Percentiles rank a stretch among this genome's conserved stretches.
Evolutionary conservation across 2,329 filamentous ascomycete species (phyloP).

Genomic region (Scedosporium boydii): DNA sequence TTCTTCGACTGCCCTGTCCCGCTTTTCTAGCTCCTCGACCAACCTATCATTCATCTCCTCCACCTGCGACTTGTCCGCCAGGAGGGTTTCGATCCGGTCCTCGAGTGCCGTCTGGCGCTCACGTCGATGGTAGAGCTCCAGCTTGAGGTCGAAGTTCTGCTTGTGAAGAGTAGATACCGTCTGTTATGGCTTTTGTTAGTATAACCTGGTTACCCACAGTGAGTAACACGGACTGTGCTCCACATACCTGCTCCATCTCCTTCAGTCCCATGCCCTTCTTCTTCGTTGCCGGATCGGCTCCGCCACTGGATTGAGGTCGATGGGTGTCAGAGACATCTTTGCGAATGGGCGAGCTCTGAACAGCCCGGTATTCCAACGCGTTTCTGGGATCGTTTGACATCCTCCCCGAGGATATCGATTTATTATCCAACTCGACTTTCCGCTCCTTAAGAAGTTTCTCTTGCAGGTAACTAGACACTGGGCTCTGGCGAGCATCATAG

Average conservation of each 20-base stretch:
- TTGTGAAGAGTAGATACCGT: slow-evolving; percentile 61
- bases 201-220: slow-evolving; percentile 4
- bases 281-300: slow-evolving; percentile 25
- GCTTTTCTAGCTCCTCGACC: slow-evolving; percentile 51
- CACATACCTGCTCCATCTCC: slow-evolving; percentile 55
- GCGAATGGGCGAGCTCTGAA: slow-evolving; percentile 16
- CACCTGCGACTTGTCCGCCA: slow-evolving; percentile 42
- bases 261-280: slow-evolving; percentile 52
- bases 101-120: slow-evolving; percentile 54
- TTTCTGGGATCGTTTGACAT: slow-evolving; percentile 17
- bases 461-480: slow-evolving; percentile 42
- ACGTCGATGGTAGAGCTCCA: slow-evolving; percentile 61
- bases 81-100: slow-evolving; percentile 43
- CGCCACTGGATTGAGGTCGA: slow-evolving; percentile 33
- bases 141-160: slow-evolving; percentile 68
- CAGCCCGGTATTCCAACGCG: slow-evolving; percentile 21
- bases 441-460: slow-evolving; percentile 45
- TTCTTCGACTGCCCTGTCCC: slow-evolving; percentile 62
- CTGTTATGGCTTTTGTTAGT: slow-evolving; percentile 20
- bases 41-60: slow-evolving; percentile 50
- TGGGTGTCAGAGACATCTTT: slow-evolving; percentile 22
- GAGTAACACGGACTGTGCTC: background rate
- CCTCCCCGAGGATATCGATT: slow-evolving; percentile 3
- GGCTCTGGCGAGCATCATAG: slow-evolving; percentile 28
- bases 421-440: slow-evolving; percentile 36